Evolutionary conservation across 495 filamentous ascomycete genomes (phyloP).

Genomic region (Neurospora tetrasperma): DNA sequence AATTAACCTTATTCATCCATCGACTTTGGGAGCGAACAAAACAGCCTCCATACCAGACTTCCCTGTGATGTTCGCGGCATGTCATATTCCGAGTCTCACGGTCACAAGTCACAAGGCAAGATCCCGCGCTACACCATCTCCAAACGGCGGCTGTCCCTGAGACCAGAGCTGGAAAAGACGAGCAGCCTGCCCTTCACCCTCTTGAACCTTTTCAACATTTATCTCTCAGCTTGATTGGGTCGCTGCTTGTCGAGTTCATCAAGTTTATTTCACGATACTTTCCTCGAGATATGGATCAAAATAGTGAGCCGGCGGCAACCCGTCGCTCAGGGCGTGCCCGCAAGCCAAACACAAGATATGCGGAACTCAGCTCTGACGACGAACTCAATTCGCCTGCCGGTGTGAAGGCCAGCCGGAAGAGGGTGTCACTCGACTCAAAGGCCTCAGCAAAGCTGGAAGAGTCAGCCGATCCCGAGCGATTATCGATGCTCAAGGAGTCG

Average conservation of each 20-base stretch:
- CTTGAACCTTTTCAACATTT: background rate
- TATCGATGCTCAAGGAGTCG: background rate
- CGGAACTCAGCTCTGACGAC: constrained; percentile 11
- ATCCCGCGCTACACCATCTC: background rate
- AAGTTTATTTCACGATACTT: background rate
- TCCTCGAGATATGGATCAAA: background rate
- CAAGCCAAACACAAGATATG: constrained; percentile 19
- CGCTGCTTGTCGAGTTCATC: background rate
- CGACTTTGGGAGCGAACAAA: background rate
- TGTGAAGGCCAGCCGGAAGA: background rate
- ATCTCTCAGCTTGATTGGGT: background rate
- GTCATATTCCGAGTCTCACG: background rate
- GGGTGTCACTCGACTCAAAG: background rate
- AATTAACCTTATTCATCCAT: background rate
- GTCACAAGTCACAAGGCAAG: background rate
- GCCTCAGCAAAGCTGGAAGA: background rate
- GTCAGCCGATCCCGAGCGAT: background rate
- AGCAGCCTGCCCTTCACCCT: background rate
- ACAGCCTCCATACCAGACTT: background rate
- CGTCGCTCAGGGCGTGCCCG: constrained; percentile 27
- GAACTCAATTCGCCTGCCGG: constrained; percentile 1
- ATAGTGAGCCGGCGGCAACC: background rate
- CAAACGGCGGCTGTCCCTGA: background rate
- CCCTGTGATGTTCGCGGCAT: background rate
- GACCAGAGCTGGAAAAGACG: background rate